Conservation (phyloP, 2,329 filamentous ascomycete genomes). For the Apiospora marii region DNA sequence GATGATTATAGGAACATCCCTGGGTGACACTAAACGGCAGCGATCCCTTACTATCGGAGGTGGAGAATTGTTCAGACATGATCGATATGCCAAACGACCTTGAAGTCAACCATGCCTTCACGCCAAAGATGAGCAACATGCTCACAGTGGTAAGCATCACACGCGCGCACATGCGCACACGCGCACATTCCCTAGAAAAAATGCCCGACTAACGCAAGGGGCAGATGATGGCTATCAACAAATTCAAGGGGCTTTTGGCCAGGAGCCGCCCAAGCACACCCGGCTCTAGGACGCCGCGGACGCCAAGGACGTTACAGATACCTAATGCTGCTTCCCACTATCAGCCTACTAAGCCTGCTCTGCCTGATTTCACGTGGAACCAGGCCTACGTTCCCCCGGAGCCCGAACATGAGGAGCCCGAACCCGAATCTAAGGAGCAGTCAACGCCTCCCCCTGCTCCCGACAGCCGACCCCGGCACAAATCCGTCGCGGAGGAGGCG, state of each 20-base stretch:
- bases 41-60: slow-evolving; percentile 79
- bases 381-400: background rate
- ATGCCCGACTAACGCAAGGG: slow-evolving; percentile 27
- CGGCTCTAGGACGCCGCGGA: slow-evolving; percentile 46
- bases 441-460: slow-evolving; percentile 29
- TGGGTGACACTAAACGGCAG: slow-evolving; percentile 88
- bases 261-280: slow-evolving; percentile 47
- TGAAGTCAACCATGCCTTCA: slow-evolving; percentile 91
- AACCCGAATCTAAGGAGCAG: background rate
- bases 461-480: slow-evolving; percentile 32
- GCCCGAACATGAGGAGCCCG: background rate
- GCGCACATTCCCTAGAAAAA: slow-evolving; percentile 23
- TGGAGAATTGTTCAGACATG: slow-evolving; percentile 85
- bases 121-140: slow-evolving; percentile 85
- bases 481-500: slow-evolving; percentile 56
- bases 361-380: background rate
- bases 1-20: slow-evolving; percentile 73
- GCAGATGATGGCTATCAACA: slow-evolving; percentile 88
- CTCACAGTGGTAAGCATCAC: slow-evolving; percentile 74
- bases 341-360: background rate
- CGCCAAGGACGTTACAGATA: slow-evolving; percentile 31
- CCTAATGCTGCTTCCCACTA: slow-evolving; percentile 28
- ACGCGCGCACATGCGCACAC: background rate
- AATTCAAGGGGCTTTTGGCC: slow-evolving; percentile 80
- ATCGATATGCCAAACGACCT: slow-evolving; percentile 87